Evolutionary conservation across 345 rosid species (phyloP).

Genomic region (Sonneratia caseolaris): DNA sequence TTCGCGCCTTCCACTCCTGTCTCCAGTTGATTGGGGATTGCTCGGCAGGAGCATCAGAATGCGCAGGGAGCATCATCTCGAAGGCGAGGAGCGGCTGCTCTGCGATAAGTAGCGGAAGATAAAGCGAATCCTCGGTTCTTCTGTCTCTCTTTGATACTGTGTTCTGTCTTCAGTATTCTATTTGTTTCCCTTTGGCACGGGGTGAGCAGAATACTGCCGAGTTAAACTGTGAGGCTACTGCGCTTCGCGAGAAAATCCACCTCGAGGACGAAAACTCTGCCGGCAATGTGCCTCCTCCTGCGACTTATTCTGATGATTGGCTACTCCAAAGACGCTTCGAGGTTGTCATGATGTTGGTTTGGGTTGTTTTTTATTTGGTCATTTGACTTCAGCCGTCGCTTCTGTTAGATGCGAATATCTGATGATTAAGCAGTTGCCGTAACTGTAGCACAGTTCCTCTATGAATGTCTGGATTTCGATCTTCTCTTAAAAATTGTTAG

Average conservation of each 20-base stretch:
- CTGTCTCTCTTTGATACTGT: neutral
- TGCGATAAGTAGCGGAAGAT: conserved; percentile 83
- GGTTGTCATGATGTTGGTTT: neutral
- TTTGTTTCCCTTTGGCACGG: conserved; percentile 23
- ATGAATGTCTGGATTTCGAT: neutral
- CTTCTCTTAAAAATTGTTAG: too few relatives aligned
- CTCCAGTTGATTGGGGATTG: too few relatives aligned
- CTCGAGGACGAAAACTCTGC: conserved; percentile 76
- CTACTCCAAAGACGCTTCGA: neutral
- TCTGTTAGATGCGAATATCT: neutral
- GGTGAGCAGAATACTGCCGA: conserved; percentile 90
- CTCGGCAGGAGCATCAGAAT: too few relatives aligned
- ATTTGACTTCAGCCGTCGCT: neutral
- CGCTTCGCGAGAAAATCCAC: conserved; percentile 77
- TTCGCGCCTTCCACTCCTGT: too few relatives aligned
- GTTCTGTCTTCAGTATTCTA: neutral
- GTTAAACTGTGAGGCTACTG: conserved; percentile 71
- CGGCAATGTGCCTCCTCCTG: conserved; percentile 14
- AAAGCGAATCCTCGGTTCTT: conserved; percentile 18
- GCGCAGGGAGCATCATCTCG: too few relatives aligned
- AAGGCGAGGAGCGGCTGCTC: conserved; percentile 66
- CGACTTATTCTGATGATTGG: neutral
- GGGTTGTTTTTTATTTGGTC: neutral
- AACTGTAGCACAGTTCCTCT: neutral
- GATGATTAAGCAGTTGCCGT: neutral